Evolutionary conservation across 768 basidiomycete genomes (phyloP).

Genomic region (Lactifluus subvellereus): DNA sequence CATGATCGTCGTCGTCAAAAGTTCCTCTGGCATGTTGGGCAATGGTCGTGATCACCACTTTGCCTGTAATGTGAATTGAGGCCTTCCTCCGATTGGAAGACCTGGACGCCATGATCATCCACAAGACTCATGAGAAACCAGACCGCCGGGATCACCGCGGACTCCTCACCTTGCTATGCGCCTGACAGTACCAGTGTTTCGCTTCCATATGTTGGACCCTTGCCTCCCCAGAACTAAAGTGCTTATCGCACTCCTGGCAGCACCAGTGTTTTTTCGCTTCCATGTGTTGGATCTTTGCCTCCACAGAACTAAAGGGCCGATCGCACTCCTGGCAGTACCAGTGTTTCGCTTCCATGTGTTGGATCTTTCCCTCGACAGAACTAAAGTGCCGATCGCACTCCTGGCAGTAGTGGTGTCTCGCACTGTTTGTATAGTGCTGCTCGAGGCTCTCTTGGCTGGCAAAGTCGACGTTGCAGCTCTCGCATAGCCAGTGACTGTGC

Average conservation of each 20-base stretch:
- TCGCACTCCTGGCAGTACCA: slow-evolving; percentile 5
- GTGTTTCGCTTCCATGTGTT: slow-evolving; percentile 5
- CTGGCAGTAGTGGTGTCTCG: slow-evolving; percentile 1
- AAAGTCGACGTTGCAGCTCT: slow-evolving; percentile 4
- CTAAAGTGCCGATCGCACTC: slow-evolving; percentile 4
- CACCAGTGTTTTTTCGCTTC: neutral
- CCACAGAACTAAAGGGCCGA: neutral
- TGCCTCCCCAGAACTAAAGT: neutral
- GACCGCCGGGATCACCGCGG: neutral
- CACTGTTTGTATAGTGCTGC: slow-evolving; percentile 1
- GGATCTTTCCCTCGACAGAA: neutral
- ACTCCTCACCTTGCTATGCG: neutral
- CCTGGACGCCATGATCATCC: neutral
- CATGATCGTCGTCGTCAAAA: slow-evolving; percentile 4
- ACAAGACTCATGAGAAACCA: neutral
- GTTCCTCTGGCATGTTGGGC: slow-evolving; percentile 2
- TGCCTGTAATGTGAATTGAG: slow-evolving; percentile 43
- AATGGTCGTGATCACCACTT: slow-evolving; percentile 2
- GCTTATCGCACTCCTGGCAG: slow-evolving; percentile 2
- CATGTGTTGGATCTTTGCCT: neutral
- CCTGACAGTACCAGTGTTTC: slow-evolving; percentile 7
- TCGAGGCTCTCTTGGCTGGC: neutral
- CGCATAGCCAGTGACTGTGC: neutral
- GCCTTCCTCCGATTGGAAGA: slow-evolving; percentile 38
- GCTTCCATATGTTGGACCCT: slow-evolving; percentile 5